Conservation (phyloP, 345 rosid genomes). For the Acer campestre region DNA sequence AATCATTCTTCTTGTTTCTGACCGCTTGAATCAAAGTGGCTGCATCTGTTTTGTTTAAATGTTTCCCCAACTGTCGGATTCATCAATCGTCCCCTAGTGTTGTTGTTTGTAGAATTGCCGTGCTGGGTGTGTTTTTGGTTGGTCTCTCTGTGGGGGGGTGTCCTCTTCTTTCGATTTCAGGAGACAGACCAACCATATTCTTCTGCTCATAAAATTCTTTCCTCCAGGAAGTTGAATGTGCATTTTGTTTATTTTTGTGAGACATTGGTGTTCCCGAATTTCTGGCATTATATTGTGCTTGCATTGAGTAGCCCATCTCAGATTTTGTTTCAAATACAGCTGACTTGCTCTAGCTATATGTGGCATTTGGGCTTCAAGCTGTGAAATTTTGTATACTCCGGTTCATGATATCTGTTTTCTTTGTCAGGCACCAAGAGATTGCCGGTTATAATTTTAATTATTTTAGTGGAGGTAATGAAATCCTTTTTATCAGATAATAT, state of each 20-base stretch:
- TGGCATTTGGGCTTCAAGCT: no score
- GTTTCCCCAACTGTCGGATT: neutral
- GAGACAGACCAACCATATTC: neutral
- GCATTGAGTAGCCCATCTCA: neutral
- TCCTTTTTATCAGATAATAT: no score
- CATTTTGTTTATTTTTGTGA: neutral
- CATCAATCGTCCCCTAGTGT: neutral
- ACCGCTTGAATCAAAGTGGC: neutral
- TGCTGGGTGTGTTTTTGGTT: neutral
- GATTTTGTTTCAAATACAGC: constrained; percentile 1
- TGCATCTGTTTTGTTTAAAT: neutral
- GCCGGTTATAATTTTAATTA: no score
- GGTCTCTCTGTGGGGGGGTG: neutral
- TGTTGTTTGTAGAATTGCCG: neutral
- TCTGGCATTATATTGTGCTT: neutral
- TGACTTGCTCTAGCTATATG: no score
- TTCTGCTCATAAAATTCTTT: neutral
- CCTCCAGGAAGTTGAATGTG: neutral
- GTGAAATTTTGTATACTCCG: no score
- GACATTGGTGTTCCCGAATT: neutral
- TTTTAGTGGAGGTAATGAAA: no score
- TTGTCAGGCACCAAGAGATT: no score
- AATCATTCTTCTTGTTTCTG: neutral
- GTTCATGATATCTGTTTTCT: no score
- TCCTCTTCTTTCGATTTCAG: neutral